phyloP scores from a whole-genome alignment of 2,329 filamentous ascomycete genomes.

The Hypoxylon rubiginosum region DNA sequence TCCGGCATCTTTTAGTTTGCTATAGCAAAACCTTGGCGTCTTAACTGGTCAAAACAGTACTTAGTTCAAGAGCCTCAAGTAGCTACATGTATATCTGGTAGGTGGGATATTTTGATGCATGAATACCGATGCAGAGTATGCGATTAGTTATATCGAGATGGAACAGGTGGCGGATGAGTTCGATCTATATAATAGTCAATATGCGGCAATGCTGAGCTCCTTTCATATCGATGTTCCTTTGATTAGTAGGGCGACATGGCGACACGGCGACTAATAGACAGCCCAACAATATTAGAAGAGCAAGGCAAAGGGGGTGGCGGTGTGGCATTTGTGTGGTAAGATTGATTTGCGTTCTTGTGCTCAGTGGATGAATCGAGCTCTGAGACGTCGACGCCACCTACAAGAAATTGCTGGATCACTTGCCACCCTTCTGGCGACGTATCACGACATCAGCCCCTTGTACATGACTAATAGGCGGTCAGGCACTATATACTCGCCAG shows the following conservation, averaged over 20 bases:
- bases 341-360: neutral
- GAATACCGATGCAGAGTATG: neutral
- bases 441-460: neutral
- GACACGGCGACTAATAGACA: neutral
- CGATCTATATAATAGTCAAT: neutral
- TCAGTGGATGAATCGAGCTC: neutral
- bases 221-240: too few species aligned
- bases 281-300: neutral
- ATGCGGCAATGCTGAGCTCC: neutral
- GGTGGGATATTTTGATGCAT: neutral
- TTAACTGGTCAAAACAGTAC: neutral
- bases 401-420: neutral
- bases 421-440: neutral
- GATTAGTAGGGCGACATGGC: too few species aligned
- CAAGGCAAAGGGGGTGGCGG: neutral
- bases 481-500: too few species aligned
- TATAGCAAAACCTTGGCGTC: neutral
- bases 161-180: neutral
- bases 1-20: too few species aligned
- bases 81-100: neutral
- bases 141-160: neutral
- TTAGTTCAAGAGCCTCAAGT: too few species aligned
- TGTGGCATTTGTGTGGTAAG: neutral
- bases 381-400: neutral
- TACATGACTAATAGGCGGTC: neutral